A percentile compares a stretch with the other conserved stretches of the same genome.
These are phyloP conservation scores for Mycena epipterygia DNA, from an alignment of 768 basidiomycete genomes.

Conservation along the genomic window DNA sequence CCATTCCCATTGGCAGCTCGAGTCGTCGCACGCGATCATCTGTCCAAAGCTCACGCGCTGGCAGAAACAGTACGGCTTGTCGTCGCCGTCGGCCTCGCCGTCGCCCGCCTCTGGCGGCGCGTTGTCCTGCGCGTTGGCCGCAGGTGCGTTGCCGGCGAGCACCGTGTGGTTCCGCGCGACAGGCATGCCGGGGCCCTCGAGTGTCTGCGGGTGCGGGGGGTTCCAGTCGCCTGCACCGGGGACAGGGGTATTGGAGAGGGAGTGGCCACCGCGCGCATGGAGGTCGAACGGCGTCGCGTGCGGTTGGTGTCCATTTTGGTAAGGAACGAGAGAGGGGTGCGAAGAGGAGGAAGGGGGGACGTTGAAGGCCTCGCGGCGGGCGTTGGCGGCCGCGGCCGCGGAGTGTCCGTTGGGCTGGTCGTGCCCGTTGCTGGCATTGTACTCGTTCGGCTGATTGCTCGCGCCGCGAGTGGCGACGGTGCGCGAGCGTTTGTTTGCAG, in stretches of 20 bases:
- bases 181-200: constrained; percentile 87
- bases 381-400: constrained; percentile 28
- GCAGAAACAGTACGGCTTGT: constrained; percentile 88
- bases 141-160: not conserved
- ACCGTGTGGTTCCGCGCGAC: constrained; percentile 59
- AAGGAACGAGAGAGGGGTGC: constrained; percentile 70
- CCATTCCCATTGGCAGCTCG: constrained; percentile 89
- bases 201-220: constrained; percentile 64
- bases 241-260: constrained; percentile 49
- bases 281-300: constrained; percentile 58
- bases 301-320: constrained; percentile 52
- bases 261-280: constrained; percentile 47
- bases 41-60: constrained; percentile 88
- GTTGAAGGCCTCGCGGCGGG: constrained; percentile 59
- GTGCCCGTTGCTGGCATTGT: constrained; percentile 41
- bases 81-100: constrained; percentile 71
- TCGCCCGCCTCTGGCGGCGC: constrained; percentile 51
- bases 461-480: constrained; percentile 54
- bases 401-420: constrained; percentile 43
- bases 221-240: constrained; percentile 59
- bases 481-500: constrained; percentile 61
- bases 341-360: constrained; percentile 62
- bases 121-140: constrained; percentile 18
- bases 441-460: constrained; percentile 56
- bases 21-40: constrained; percentile 95